phyloP scores from a whole-genome alignment of 345 rosid species.

The Populus tremula region DNA sequence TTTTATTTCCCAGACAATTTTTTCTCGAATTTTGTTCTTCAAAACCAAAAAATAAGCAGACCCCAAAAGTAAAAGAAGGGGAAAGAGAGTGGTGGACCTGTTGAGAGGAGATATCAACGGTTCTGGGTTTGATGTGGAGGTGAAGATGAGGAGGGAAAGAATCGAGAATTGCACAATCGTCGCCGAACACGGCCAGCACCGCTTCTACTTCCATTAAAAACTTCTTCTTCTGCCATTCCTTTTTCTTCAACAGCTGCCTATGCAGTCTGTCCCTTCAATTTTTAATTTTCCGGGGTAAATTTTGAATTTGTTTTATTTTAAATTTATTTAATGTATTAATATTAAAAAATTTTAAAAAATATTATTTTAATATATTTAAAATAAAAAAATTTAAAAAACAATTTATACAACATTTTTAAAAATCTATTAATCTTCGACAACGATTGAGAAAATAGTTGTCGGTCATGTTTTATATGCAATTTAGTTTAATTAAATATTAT shows the following conservation, averaged over 20 bases:
- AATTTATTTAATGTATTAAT: no score
- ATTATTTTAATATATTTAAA: no score
- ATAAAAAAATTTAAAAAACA: no score
- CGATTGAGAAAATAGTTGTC: no score
- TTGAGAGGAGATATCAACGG: slow-evolving; percentile 84
- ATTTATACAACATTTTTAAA: no score
- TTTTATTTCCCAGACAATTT: neutral
- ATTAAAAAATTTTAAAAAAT: no score
- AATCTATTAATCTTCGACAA: no score
- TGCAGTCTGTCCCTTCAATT: neutral
- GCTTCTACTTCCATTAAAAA: slow-evolving; percentile 76
- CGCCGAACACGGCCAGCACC: slow-evolving; percentile 66
- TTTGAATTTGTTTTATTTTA: no score
- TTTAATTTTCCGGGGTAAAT: no score
- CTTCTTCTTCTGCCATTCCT: slow-evolving; percentile 50
- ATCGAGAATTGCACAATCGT: slow-evolving; percentile 58
- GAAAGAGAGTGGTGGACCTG: slow-evolving; percentile 45
- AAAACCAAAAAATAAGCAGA: neutral
- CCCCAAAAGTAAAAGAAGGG: neutral
- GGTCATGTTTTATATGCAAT: no score
- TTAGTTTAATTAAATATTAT: no score
- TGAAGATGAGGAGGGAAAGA: slow-evolving; percentile 67
- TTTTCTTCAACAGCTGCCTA: neutral
- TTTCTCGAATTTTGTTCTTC: neutral
- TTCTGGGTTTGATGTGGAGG: slow-evolving; percentile 72